Conservation (phyloP, 2,329 filamentous ascomycete species). For the Balansia obtecta region DNA sequence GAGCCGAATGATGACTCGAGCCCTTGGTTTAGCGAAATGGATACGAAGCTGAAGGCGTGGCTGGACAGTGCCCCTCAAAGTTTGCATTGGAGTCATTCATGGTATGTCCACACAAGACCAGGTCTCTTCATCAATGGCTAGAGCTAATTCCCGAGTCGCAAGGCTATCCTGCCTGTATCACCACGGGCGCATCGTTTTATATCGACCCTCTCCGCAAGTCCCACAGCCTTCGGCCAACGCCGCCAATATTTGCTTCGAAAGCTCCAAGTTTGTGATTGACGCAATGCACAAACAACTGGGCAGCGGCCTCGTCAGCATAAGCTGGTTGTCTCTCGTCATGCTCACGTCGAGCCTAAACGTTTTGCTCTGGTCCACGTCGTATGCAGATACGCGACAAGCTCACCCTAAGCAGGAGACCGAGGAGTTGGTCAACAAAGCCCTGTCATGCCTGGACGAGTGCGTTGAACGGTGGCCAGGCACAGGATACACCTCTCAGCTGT, state of each 20-base stretch:
- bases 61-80: conserved; percentile 61
- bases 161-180: conserved; percentile 63
- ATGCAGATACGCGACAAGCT: conserved; percentile 63
- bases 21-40: conserved; percentile 77
- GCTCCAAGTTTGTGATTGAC: conserved; percentile 68
- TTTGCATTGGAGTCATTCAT: conserved; percentile 60
- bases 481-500: conserved; percentile 70
- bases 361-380: conserved; percentile 83
- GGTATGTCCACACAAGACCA: conserved; percentile 50
- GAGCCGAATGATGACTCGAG: conserved; percentile 69
- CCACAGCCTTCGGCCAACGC: conserved; percentile 72
- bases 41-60: conserved; percentile 70
- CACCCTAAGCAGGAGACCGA: conserved; percentile 67
- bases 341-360: conserved; percentile 90
- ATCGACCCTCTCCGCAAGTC: conserved; percentile 83
- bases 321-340: conserved; percentile 84
- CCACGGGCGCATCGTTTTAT: conserved; percentile 78
- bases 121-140: background rate
- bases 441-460: conserved; percentile 69
- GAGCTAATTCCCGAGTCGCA: background rate
- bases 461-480: conserved; percentile 89
- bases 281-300: conserved; percentile 72
- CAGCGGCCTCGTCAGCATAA: conserved; percentile 66
- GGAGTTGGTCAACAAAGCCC: conserved; percentile 56
- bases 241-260: conserved; percentile 71